phyloP scores from a whole-genome alignment of 2,329 filamentous ascomycete species.

The Drechslerella dactyloides region DNA sequence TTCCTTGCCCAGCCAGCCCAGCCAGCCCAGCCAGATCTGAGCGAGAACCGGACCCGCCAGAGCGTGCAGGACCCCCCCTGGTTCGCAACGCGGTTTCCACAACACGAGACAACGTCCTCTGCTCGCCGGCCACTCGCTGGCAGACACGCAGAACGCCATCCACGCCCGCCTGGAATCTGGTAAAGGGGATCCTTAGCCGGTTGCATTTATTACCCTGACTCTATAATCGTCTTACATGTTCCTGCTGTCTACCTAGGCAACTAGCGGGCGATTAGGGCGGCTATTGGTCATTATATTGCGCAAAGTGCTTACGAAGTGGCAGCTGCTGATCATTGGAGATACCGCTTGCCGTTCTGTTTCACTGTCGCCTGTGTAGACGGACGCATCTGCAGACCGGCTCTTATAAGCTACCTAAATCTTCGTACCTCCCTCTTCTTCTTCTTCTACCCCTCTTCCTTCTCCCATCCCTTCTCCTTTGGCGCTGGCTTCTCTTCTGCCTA shows the following conservation, averaged over 20 bases:
- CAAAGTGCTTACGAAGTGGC: too few species aligned
- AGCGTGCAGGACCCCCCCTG: conserved; percentile 44
- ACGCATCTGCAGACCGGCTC: not conserved
- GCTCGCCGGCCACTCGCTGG: conserved; percentile 25
- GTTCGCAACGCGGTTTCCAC: conserved; percentile 47
- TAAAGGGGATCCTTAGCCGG: conserved; percentile 5
- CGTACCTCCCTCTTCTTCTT: not conserved
- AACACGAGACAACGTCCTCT: conserved; percentile 37
- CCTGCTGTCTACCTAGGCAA: not conserved
- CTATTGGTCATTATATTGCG: not conserved
- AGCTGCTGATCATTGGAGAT: not conserved
- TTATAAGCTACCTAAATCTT: not conserved
- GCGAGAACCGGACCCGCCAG: conserved; percentile 10
- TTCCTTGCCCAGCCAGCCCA: too few species aligned
- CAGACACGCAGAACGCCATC: conserved; percentile 34
- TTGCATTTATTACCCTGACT: not conserved
- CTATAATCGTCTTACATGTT: not conserved
- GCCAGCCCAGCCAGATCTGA: conserved; percentile 11
- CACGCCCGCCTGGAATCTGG: not conserved
- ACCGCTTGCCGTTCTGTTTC: not conserved
- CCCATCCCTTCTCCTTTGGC: not conserved
- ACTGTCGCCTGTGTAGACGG: not conserved
- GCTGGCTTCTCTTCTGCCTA: not conserved
- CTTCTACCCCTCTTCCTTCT: not conserved
- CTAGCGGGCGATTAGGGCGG: conserved; percentile 9